These are phyloP conservation scores for Dactylellina cionopaga DNA, from an alignment of 2,329 filamentous ascomycete genomes.

Conservation along the genomic window DNA sequence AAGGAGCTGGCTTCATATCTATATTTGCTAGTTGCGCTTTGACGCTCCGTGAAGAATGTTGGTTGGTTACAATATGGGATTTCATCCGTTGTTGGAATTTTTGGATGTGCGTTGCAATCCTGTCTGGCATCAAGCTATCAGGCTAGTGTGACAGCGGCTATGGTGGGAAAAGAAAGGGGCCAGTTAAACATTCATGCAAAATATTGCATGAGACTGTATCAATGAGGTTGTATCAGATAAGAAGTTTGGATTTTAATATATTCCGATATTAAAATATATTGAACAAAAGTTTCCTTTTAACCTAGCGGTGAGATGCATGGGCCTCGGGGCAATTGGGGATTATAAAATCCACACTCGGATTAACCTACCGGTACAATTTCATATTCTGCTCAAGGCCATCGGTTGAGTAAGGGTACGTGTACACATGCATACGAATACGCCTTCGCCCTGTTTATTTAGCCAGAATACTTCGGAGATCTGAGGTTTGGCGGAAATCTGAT, in stretches of 20 bases:
- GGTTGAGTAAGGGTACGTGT: too few relatives aligned
- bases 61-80: slow-evolving; percentile 11
- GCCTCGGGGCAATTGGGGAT: background rate
- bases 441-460: slow-evolving; percentile 34
- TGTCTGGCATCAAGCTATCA: background rate
- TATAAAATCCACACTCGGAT: background rate
- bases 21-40: slow-evolving; percentile 11
- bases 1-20: slow-evolving; percentile 6
- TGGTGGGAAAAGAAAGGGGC: background rate
- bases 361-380: background rate
- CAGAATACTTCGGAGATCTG: slow-evolving; percentile 45
- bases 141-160: background rate
- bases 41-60: slow-evolving; percentile 17
- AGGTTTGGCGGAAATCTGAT: slow-evolving; percentile 30
- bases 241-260: background rate
- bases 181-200: background rate
- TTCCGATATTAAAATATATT: background rate
- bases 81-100: slow-evolving; percentile 18
- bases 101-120: background rate
- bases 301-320: too few relatives aligned
- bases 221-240: background rate
- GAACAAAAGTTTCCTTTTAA: too few relatives aligned
- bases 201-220: background rate
- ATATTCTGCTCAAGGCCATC: too few relatives aligned
- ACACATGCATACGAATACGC: too few relatives aligned